Percentiles rank a stretch among this genome's conserved stretches.
phyloP scores from a whole-genome alignment of 73 alveolate species.

The Urostyla sp. region DNA sequence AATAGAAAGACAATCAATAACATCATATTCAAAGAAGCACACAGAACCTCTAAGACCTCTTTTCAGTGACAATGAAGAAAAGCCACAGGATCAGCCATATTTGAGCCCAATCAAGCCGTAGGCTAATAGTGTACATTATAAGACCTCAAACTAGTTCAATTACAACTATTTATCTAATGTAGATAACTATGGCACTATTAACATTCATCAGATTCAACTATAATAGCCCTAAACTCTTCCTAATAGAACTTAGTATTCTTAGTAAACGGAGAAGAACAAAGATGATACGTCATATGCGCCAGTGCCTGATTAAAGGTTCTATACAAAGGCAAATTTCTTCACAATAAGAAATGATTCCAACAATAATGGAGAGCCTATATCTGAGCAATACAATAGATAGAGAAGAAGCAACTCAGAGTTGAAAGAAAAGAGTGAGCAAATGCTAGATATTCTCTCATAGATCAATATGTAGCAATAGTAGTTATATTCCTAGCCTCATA shows the following conservation, averaged over 20 bases:
- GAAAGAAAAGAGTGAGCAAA: too few relatives aligned
- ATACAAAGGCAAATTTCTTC: conserved; percentile 44
- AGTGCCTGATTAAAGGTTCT: conserved; percentile 51
- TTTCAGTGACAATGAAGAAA: background rate
- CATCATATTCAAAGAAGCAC: conserved; percentile 25
- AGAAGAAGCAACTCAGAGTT: too few relatives aligned
- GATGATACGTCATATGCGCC: background rate
- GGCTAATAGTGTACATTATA: background rate
- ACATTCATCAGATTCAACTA: background rate
- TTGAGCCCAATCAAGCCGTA: conserved; percentile 26
- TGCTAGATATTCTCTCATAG: background rate
- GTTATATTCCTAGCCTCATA: background rate
- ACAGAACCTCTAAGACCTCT: background rate
- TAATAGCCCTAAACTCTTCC: background rate
- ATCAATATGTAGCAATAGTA: background rate
- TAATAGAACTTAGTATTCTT: background rate
- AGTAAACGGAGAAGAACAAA: background rate
- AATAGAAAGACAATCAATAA: conserved; percentile 37
- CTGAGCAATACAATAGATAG: background rate
- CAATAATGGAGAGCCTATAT: background rate
- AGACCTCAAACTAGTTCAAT: conserved; percentile 8
- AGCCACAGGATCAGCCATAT: too few relatives aligned
- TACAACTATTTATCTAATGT: conserved; percentile 22
- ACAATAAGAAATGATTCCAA: background rate
- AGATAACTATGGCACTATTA: conserved; percentile 8